A percentile compares a stretch with the other conserved stretches of the same genome.
These are phyloP conservation scores for Blastobotrys terrestris DNA, from an alignment of 805 yeast genomes.

Conservation along the genomic window DNA sequence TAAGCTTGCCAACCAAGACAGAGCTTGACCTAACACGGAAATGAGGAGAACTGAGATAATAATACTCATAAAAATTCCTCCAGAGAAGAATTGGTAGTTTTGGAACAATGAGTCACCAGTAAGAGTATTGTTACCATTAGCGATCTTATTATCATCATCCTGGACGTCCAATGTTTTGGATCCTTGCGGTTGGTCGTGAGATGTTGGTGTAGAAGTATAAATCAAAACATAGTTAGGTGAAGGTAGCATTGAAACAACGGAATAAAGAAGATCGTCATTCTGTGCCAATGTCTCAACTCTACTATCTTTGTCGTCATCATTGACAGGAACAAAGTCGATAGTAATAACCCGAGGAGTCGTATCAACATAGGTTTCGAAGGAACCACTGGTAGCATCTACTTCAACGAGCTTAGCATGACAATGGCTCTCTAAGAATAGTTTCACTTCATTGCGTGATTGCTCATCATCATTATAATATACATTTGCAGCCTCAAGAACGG, in stretches of 20 bases:
- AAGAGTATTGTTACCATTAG: neutral
- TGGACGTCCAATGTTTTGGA: constrained; percentile 8
- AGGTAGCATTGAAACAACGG: constrained; percentile 28
- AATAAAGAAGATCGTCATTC: constrained; percentile 25
- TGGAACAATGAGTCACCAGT: constrained; percentile 42
- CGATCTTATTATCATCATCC: constrained; percentile 10
- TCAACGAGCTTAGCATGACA: constrained; percentile 47
- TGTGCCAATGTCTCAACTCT: constrained; percentile 6
- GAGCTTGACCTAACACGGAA: constrained; percentile 51
- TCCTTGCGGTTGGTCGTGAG: constrained; percentile 7
- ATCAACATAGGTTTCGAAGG: constrained; percentile 54
- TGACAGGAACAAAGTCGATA: constrained; percentile 50
- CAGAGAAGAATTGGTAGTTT: constrained; percentile 63
- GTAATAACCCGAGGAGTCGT: constrained; percentile 54
- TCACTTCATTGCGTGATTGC: constrained; percentile 30
- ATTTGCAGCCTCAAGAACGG: constrained; percentile 19
- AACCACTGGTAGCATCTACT: constrained; percentile 38
- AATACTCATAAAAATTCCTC: constrained; percentile 74
- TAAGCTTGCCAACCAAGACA: constrained; percentile 63
- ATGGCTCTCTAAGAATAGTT: constrained; percentile 37
- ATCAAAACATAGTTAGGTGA: constrained; percentile 31
- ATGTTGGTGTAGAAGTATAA: constrained; percentile 25
- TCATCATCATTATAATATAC: constrained; percentile 17
- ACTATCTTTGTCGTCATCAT: constrained; percentile 19
- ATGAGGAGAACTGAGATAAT: constrained; percentile 59